Base-by-base conservation (phyloP, 2,329 filamentous ascomycete species). In the Sporothrix protearum region DNA sequence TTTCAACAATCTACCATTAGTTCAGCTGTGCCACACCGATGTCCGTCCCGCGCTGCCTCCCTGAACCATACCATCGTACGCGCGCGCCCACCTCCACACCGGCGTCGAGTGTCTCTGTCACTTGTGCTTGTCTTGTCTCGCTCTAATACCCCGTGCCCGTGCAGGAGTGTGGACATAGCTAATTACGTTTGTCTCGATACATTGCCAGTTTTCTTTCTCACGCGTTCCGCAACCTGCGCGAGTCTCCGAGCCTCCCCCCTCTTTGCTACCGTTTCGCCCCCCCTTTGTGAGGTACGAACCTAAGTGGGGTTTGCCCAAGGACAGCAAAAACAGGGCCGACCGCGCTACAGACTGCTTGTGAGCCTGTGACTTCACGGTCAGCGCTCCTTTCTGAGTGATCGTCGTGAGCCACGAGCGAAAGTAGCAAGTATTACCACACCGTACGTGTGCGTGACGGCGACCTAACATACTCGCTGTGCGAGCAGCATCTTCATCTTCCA, bases 231-330 rank as follows among this genome's bases (percentile, higher is more conserved):
- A 28, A 22, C 47, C 12, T 22, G n/a, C 47, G n/a, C 47, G 30
- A 42, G 12, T 36, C 36, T 22, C 53, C 33, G 28, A 61, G 25
- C 25, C 30, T 5, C 8, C 14, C 30, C 42, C 47, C 42, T 47
- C 42, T 39, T 30, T 66, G 30, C 30, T 63, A 10, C 39, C n/a
- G n/a, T 53, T 49, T 28, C 9, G 45, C 42, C 42, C 63, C 28
- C 64, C 47, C 8, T 70, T 53, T 42, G 59, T 4, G 14, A 66
- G 42, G 7, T 9, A 66, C n/a, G n/a, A n/a, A n/a, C n/a, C n/a
- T n/a, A 66, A 57, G 71, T 70, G 67, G 71, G 49, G 66, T 49
- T 57, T 28, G 36, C 47, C 30, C 55, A 53, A 64, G 47, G 61
- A 63, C 8, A 70, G 19, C 64, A 55, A 55, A 33, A 57, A 63